These are phyloP conservation scores for Nigrospora sphaerica DNA, from an alignment of 2,329 filamentous ascomycete genomes.

Conservation along the genomic window DNA sequence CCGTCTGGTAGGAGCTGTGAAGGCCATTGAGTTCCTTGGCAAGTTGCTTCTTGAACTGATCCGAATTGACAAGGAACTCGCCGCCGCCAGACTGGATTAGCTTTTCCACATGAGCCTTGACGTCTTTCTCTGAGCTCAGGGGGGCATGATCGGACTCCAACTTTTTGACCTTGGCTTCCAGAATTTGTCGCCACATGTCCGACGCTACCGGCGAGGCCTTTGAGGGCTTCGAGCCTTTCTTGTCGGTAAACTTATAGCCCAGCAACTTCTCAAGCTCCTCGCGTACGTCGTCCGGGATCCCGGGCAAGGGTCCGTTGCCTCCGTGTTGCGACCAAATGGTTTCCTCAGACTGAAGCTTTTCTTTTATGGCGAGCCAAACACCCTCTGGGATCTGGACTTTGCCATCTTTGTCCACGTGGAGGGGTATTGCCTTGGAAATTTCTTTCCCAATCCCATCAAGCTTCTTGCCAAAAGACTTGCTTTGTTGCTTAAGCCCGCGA, in stretches of 20 bases:
- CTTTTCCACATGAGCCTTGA: neutral
- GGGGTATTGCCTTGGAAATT: constrained; percentile 50
- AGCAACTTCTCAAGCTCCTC: too few species aligned
- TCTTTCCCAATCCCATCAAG: constrained; percentile 31
- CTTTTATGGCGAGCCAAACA: constrained; percentile 59
- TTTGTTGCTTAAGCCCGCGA: constrained; percentile 18
- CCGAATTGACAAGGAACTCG: constrained; percentile 27
- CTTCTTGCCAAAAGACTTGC: constrained; percentile 28
- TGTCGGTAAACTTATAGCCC: too few species aligned
- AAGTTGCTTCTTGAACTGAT: constrained; percentile 41
- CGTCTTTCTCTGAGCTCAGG: too few species aligned
- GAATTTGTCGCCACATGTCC: neutral
- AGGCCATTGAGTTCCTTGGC: constrained; percentile 31
- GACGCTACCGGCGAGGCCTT: neutral
- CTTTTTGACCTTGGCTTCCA: too few species aligned
- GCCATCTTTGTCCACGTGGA: constrained; percentile 45
- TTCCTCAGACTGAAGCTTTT: constrained; percentile 9
- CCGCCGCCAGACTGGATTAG: neutral
- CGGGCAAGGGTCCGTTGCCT: too few species aligned
- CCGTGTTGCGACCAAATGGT: too few species aligned
- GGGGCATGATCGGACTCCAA: too few species aligned
- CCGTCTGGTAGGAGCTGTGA: constrained; percentile 7
- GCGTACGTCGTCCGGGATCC: too few species aligned
- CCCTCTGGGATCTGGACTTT: constrained; percentile 47
- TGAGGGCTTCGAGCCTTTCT: too few species aligned